A percentile compares a stretch with the other conserved stretches of the same genome.
Evolutionary conservation across 2,329 filamentous ascomycete genomes (phyloP).

Genomic region (Ophiobolus disseminans): DNA sequence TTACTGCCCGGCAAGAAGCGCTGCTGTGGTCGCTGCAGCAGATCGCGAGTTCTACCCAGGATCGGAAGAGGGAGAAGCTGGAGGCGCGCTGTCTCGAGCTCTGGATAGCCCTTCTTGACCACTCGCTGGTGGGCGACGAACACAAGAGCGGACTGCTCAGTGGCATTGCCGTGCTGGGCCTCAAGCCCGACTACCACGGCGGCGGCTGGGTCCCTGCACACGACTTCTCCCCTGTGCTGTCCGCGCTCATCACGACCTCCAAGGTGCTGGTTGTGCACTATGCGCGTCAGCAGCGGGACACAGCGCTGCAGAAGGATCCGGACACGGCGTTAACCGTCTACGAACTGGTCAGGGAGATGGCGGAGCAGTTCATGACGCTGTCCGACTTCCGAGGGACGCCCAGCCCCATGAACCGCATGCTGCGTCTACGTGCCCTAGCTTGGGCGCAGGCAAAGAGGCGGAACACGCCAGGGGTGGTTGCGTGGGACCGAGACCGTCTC

Average conservation of each 20-base stretch:
- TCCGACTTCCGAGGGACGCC: background rate
- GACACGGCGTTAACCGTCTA: too few relatives aligned
- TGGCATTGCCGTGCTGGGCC: slow-evolving; percentile 9
- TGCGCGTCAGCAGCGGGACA: too few relatives aligned
- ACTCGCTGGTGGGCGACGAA: slow-evolving; percentile 8
- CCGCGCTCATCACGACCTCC: slow-evolving; percentile 4
- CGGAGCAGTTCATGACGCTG: slow-evolving; percentile 8
- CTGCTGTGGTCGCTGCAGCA: too few relatives aligned
- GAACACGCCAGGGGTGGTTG: too few relatives aligned
- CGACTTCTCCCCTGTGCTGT: slow-evolving; percentile 9
- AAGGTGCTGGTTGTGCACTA: slow-evolving; percentile 11
- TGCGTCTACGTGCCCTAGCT: slow-evolving; percentile 7
- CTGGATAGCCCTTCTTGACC: too few relatives aligned
- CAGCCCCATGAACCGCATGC: slow-evolving; percentile 7
- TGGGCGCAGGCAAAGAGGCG: slow-evolving; percentile 7
- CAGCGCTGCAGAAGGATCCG: too few relatives aligned
- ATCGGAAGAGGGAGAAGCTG: too few relatives aligned
- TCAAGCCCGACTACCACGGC: slow-evolving; percentile 4
- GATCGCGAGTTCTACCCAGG: too few relatives aligned
- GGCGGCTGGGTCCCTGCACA: too few relatives aligned
- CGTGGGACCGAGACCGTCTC: too few relatives aligned
- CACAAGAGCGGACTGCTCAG: slow-evolving; percentile 14
- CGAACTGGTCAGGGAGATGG: slow-evolving; percentile 7
- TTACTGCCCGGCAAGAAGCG: too few relatives aligned
- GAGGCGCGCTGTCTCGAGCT: too few relatives aligned